Base-by-base conservation (phyloP, 495 filamentous ascomycete species). In the Xylaria cubensis region DNA sequence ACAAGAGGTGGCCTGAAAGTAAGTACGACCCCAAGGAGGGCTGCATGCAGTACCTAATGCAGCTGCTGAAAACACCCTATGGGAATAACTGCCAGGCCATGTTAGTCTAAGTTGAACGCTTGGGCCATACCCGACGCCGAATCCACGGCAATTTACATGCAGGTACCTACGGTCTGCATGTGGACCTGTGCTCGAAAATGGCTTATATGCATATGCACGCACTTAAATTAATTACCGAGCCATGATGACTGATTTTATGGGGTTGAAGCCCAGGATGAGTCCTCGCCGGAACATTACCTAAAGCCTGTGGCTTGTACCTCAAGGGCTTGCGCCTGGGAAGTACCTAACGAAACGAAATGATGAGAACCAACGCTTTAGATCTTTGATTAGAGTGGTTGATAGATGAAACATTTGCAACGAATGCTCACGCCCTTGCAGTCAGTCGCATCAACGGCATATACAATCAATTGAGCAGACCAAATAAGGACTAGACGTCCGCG, bases 281-380 rank as follows among this genome's bases (percentile, higher is more conserved):
- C 66, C 51, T 69, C 66, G 15, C 66, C 66, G 66, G n/a, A 19
- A 42, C 9, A 42, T 42, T 13, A 42, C 39, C 36, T 39, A 39
- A 39, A n/a, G 7, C 34, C 7, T 61, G 15, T 59, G 32, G 26
- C 55, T 59, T 56, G 4, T 19, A 34, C 26, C 13, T n/a, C 4
- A 10, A 19, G 24, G 1, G 26, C 29, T 34, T 9, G 15, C 32
- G 24, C 24, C 19, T n/a, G 12, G 3, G 12, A 13, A 29, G 26
- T 29, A 29, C 26, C 26, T 29, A 29, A 46, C 17, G 42, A 13
- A 46, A 17, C 13, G 13, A 10, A 55, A 55, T 21, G 48, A 53
- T 53, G 21, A 53, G n/a, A 29, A 53, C 21, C 21, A 26, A 26
- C 50, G 21, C 21, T 21, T 53, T 53, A 4, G 4, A 13, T 32